phyloP scores from a whole-genome alignment of 495 filamentous ascomycete genomes.

The Sabuloglossum arenarium region DNA sequence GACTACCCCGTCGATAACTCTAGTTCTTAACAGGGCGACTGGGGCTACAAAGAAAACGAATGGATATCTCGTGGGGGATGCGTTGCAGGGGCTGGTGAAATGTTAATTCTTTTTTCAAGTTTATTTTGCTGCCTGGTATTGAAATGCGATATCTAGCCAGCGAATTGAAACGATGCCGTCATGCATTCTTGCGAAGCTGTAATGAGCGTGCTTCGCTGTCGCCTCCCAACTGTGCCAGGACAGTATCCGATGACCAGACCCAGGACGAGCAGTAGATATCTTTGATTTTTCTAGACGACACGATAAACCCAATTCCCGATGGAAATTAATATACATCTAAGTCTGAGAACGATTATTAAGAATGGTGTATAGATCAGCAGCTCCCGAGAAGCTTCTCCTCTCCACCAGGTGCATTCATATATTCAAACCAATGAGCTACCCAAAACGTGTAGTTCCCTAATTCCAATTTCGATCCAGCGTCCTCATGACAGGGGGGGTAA shows the following conservation, averaged over 20 bases:
- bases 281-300: background rate
- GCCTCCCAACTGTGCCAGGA: too few relatives aligned
- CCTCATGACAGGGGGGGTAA: background rate
- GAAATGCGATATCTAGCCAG: background rate
- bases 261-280: background rate
- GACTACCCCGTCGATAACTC: slow-evolving; percentile 7
- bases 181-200: too few relatives aligned
- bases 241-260: background rate
- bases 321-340: background rate
- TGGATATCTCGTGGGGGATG: too few relatives aligned
- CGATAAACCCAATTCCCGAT: background rate
- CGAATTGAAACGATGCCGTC: background rate
- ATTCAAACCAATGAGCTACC: background rate
- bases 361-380: background rate
- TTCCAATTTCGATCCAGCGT: background rate
- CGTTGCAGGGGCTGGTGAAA: background rate
- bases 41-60: background rate
- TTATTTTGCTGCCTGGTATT: background rate
- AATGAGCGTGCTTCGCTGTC: too few relatives aligned
- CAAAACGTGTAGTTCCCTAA: background rate
- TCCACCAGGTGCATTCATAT: background rate
- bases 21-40: slow-evolving; percentile 5
- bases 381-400: background rate
- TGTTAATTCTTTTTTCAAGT: too few relatives aligned
- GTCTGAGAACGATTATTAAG: background rate